phyloP scores from a whole-genome alignment of 2,329 filamentous ascomycete species.

The Paecilomyces niveus region DNA sequence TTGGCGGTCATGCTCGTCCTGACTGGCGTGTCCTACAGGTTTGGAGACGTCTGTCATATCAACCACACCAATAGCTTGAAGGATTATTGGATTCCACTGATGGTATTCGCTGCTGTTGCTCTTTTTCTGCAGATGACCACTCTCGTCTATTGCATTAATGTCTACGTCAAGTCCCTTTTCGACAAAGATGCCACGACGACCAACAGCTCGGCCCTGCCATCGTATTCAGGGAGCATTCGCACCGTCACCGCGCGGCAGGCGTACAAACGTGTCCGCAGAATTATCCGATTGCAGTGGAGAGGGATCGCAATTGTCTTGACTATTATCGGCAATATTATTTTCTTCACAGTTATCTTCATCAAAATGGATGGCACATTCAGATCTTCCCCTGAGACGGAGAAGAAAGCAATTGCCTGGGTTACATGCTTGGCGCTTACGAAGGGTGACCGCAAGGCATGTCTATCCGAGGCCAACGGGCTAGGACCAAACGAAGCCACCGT shows the following conservation, averaged over 20 bases:
- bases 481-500: conserved; percentile 71
- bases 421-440: conserved; percentile 56
- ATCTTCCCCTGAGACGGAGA: conserved; percentile 47
- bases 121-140: conserved; percentile 77
- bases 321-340: conserved; percentile 85
- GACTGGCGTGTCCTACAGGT: conserved; percentile 90
- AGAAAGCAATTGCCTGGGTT: conserved; percentile 59
- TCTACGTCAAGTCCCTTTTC: conserved; percentile 78
- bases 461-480: conserved; percentile 51
- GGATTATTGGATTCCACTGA: conserved; percentile 83
- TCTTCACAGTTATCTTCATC: conserved; percentile 88
- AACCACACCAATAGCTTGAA: conserved; percentile 79
- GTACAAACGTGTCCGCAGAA: conserved; percentile 76
- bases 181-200: conserved; percentile 66
- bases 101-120: conserved; percentile 69
- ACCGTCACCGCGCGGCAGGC: conserved; percentile 81
- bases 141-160: conserved; percentile 86
- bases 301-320: conserved; percentile 84
- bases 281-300: conserved; percentile 89
- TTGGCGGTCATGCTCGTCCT: conserved; percentile 70
- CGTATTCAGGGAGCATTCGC: conserved; percentile 66
- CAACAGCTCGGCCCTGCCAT: conserved; percentile 62
- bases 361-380: conserved; percentile 70
- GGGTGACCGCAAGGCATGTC: conserved; percentile 61
- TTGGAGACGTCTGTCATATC: conserved; percentile 87